phyloP scores from a whole-genome alignment of 495 filamentous ascomycete genomes.

The Aspergillus ostianus region DNA sequence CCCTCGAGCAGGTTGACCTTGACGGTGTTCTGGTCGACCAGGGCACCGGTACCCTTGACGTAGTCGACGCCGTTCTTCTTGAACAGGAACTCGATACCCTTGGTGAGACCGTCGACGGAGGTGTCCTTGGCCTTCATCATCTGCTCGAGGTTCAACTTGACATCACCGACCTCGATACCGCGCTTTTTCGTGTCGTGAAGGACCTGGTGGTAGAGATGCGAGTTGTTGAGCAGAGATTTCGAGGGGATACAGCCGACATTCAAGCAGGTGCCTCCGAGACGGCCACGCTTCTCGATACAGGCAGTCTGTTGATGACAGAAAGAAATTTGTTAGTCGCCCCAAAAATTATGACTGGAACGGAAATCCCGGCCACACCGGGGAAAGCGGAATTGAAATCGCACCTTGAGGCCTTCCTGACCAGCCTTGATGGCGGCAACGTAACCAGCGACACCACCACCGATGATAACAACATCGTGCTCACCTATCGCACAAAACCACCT shows the following conservation, averaged over 20 bases:
- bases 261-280: slow-evolving; percentile 92
- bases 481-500: slow-evolving; percentile 47
- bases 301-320: slow-evolving; percentile 60
- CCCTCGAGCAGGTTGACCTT: slow-evolving; percentile 87
- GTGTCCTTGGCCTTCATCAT: slow-evolving; percentile 98
- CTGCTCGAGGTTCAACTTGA: slow-evolving; percentile 89
- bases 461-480: slow-evolving; percentile 89
- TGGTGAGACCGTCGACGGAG: slow-evolving; percentile 85
- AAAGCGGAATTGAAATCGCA: slow-evolving; percentile 33
- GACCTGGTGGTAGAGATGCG: slow-evolving; percentile 96
- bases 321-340: slow-evolving; percentile 7
- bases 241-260: slow-evolving; percentile 99
- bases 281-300: slow-evolving; percentile 97
- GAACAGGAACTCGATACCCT: slow-evolving; percentile 95
- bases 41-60: slow-evolving; percentile 84
- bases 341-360: slow-evolving; percentile 2
- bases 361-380: slow-evolving; percentile 10
- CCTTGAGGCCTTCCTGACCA: slow-evolving; percentile 96
- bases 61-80: slow-evolving; percentile 99
- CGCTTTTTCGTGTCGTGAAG: slow-evolving; percentile 96
- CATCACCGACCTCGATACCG: slow-evolving; percentile 93
- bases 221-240: slow-evolving; percentile 99
- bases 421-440: slow-evolving; percentile 99
- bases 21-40: slow-evolving; percentile 86
- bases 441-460: slow-evolving; percentile 95